Evolutionary conservation across 1,139 yeast genomes (phyloP).

Genomic region (Spathaspora sp.): DNA sequence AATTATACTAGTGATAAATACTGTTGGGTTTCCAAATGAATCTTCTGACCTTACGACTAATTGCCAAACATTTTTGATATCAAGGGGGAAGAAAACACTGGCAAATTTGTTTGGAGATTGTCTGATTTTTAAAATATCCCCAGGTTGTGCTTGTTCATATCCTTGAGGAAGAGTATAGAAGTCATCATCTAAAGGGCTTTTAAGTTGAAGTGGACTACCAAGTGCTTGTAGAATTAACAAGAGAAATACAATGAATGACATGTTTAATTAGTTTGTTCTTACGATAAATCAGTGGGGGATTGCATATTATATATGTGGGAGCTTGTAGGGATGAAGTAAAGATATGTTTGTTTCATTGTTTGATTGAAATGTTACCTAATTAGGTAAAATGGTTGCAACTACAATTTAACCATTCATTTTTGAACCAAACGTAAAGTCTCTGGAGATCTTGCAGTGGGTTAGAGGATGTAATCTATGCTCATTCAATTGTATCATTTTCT

Average conservation of each 20-base stretch:
- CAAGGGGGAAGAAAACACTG: slow-evolving; percentile 16
- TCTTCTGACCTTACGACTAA: slow-evolving; percentile 33
- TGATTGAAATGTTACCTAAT: too few relatives aligned
- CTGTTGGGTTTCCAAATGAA: slow-evolving; percentile 28
- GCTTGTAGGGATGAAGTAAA: too few relatives aligned
- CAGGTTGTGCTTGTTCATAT: slow-evolving; percentile 22
- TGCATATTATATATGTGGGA: too few relatives aligned
- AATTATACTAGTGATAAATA: slow-evolving; percentile 31
- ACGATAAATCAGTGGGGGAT: neutral
- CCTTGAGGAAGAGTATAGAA: slow-evolving; percentile 29
- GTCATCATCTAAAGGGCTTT: slow-evolving; percentile 23
- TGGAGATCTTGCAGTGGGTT: too few relatives aligned
- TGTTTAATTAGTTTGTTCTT: neutral
- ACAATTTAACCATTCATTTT: too few relatives aligned
- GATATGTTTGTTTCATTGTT: too few relatives aligned
- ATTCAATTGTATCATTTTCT: too few relatives aligned
- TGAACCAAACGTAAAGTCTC: too few relatives aligned
- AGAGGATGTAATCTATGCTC: too few relatives aligned
- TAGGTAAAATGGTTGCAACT: too few relatives aligned
- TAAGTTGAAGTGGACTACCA: neutral
- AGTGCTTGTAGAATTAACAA: neutral
- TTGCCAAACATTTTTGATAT: slow-evolving; percentile 29
- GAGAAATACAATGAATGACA: neutral
- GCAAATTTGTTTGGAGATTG: slow-evolving; percentile 21
- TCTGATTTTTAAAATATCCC: slow-evolving; percentile 27